Evolutionary conservation across 2,329 filamentous ascomycete genomes (phyloP).

Genomic region (Leptoxyphium fumago): DNA sequence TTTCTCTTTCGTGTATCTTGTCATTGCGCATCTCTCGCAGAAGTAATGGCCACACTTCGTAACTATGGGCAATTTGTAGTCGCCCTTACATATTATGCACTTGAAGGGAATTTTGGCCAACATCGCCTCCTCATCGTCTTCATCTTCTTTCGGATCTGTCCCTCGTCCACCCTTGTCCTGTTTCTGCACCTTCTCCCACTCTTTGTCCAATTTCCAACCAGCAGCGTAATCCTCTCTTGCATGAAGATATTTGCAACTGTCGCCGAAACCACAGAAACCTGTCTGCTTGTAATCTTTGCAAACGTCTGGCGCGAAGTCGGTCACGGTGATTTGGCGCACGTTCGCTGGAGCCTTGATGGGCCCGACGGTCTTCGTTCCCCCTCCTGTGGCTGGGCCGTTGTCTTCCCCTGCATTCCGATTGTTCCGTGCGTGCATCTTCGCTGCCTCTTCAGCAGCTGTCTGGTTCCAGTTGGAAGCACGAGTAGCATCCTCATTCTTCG

Average conservation of each 20-base stretch:
- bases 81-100: conserved; percentile 69
- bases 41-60: conserved; percentile 95
- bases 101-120: conserved; percentile 77
- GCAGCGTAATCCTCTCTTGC: conserved; percentile 67
- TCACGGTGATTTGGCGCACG: conserved; percentile 77
- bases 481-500: conserved; percentile 70
- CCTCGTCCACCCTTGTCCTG: conserved; percentile 45
- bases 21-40: conserved; percentile 77
- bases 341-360: conserved; percentile 82
- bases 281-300: conserved; percentile 91
- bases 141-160: conserved; percentile 38
- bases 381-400: conserved; percentile 32
- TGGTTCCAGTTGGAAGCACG: conserved; percentile 85
- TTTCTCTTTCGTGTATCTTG: conserved; percentile 70
- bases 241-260: conserved; percentile 71
- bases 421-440: conserved; percentile 63
- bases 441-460: conserved; percentile 66
- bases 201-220: conserved; percentile 87
- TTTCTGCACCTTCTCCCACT: conserved; percentile 79
- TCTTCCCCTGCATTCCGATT: conserved; percentile 39
- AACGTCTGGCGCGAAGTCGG: conserved; percentile 80
- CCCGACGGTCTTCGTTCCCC: conserved; percentile 47
- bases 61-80: conserved; percentile 66
- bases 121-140: conserved; percentile 51
- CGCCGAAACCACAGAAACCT: conserved; percentile 57